A percentile compares a stretch with the other conserved stretches of the same genome.
Conservation (phyloP, 1,139 yeast genomes). For the Hanseniaspora uvarum region DNA sequence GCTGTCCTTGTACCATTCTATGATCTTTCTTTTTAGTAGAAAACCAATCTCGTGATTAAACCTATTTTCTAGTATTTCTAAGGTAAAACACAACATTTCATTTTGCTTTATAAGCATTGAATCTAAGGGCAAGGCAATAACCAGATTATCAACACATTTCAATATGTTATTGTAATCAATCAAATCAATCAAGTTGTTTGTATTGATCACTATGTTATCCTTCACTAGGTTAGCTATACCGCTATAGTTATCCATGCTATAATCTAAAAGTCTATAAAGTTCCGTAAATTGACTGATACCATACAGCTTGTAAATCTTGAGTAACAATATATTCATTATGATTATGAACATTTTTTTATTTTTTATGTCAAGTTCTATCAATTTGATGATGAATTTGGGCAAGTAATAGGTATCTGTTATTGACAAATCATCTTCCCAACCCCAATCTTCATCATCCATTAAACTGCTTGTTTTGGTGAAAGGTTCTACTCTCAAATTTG, state of each 20-base stretch:
- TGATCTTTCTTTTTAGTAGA: neutral
- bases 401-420: neutral
- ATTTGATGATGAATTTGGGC: neutral
- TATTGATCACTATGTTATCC: neutral
- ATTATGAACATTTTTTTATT: neutral
- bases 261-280: neutral
- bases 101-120: neutral
- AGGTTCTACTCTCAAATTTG: neutral
- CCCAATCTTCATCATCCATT: constrained; percentile 14
- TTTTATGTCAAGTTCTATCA: neutral
- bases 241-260: neutral
- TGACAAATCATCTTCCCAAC: constrained; percentile 14
- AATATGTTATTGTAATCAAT: neutral
- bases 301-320: neutral
- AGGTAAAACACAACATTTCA: neutral
- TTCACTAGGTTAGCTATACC: neutral
- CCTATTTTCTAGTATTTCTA: neutral
- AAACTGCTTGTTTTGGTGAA: neutral
- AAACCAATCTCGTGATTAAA: neutral
- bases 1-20: neutral
- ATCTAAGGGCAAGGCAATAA: neutral
- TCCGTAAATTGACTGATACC: neutral
- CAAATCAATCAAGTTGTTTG: neutral
- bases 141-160: neutral
- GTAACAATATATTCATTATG: neutral